Conservation (phyloP, 176 grass and related monocot genomes). For the Paspalum vaginatum region DNA sequence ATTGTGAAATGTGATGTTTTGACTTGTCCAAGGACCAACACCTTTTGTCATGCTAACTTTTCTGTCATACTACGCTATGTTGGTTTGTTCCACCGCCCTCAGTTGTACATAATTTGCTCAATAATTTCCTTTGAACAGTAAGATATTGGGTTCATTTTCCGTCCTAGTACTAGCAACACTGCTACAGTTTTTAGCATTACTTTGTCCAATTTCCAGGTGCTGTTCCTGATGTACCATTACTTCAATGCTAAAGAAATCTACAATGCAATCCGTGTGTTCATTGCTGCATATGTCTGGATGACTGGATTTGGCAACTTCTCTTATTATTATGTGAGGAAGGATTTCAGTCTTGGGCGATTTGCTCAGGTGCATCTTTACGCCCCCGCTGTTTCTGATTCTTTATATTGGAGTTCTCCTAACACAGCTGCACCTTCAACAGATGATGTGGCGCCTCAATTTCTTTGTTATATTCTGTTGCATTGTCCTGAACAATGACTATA, state of each 20-base stretch:
- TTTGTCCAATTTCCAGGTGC: conserved; percentile 74
- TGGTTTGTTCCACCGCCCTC: neutral
- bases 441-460: conserved; percentile 99
- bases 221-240: conserved; percentile 99
- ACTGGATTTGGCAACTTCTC: conserved; percentile 99
- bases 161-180: conserved; percentile 11
- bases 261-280: conserved; percentile 98
- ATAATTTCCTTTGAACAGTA: conserved; percentile 25
- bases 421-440: conserved; percentile 66
- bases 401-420: conserved; percentile 34
- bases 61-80: neutral
- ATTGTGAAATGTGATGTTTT: conserved; percentile 11
- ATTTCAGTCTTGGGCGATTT: conserved; percentile 94
- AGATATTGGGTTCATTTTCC: conserved; percentile 2
- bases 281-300: conserved; percentile 99
- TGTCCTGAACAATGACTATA: conserved; percentile 90
- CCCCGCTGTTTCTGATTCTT: conserved; percentile 26
- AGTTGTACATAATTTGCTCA: conserved; percentile 32
- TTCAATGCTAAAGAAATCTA: conserved; percentile 99
- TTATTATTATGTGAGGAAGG: conserved; percentile 97
- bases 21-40: conserved; percentile 6
- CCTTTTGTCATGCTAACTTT: neutral
- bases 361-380: conserved; percentile 68
- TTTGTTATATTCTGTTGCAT: conserved; percentile 95
- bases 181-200: conserved; percentile 29